These are phyloP conservation scores for Clitopilus passeckerianus DNA, from an alignment of 768 basidiomycete species.

Conservation along the genomic window DNA sequence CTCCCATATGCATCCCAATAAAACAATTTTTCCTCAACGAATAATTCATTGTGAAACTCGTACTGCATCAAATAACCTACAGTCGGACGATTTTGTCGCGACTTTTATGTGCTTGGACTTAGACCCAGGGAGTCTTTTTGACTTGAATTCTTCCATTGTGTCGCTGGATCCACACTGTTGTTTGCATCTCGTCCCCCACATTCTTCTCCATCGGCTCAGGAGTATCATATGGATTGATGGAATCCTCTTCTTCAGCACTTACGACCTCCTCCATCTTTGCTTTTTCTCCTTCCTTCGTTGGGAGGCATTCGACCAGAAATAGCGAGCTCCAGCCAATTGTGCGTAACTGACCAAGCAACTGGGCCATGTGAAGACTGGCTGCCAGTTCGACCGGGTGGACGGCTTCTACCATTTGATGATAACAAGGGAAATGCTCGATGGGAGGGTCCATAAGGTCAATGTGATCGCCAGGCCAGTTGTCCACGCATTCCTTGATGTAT, in stretches of 20 bases:
- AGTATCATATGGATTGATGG: neutral
- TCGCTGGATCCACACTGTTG: slow-evolving; percentile 37
- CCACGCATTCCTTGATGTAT: slow-evolving; percentile 39
- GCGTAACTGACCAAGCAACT: slow-evolving; percentile 35
- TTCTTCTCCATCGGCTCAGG: neutral
- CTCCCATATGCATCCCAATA: no score
- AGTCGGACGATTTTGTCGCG: no score
- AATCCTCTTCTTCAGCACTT: slow-evolving; percentile 13
- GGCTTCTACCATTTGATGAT: slow-evolving; percentile 15
- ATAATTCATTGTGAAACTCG: no score
- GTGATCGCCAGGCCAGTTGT: slow-evolving; percentile 7
- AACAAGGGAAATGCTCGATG: slow-evolving; percentile 31
- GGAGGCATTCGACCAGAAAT: slow-evolving; percentile 18
- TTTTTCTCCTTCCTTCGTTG: slow-evolving; percentile 11
- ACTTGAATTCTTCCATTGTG: slow-evolving; percentile 35
- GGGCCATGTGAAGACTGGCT: slow-evolving; percentile 41
- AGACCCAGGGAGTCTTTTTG: slow-evolving; percentile 33
- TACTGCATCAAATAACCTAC: no score
- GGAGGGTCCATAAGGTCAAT: slow-evolving; percentile 15
- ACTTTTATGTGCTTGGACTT: neutral
- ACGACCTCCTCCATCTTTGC: slow-evolving; percentile 5
- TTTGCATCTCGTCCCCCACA: slow-evolving; percentile 15
- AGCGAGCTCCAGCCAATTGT: slow-evolving; percentile 52
- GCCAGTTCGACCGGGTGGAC: slow-evolving; percentile 41
- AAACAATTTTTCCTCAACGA: no score